These are phyloP conservation scores for Pleurotus giganteus DNA, from an alignment of 768 basidiomycete genomes.

Conservation along the genomic window DNA sequence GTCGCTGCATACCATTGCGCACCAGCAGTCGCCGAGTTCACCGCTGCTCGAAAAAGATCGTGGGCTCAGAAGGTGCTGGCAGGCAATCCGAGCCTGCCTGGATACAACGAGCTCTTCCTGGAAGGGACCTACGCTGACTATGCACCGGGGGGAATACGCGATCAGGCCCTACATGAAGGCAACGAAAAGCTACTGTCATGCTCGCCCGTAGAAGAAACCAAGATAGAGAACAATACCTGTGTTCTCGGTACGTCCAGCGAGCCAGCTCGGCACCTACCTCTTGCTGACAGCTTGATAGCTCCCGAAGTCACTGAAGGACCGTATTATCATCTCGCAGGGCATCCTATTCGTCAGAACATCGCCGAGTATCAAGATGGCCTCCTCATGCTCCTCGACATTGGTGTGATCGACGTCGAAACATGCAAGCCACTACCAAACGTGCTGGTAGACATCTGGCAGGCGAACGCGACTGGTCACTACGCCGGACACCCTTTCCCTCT, in stretches of 20 bases:
- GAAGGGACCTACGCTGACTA: slow-evolving; percentile 34
- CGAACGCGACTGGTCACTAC: slow-evolving; percentile 54
- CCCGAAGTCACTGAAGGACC: slow-evolving; percentile 56
- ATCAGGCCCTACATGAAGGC: slow-evolving; percentile 15
- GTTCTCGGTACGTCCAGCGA: slow-evolving; percentile 32
- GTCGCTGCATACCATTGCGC: slow-evolving; percentile 56
- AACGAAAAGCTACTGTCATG: slow-evolving; percentile 42
- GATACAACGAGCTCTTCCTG: slow-evolving; percentile 42
- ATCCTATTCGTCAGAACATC: slow-evolving; percentile 53
- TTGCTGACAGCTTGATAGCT: slow-evolving; percentile 20
- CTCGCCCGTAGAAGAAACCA: slow-evolving; percentile 41
- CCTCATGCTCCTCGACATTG: slow-evolving; percentile 50
- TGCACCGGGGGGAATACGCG: slow-evolving; percentile 16
- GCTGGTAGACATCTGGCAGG: slow-evolving; percentile 60
- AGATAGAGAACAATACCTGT: slow-evolving; percentile 54
- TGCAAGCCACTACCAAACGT: slow-evolving; percentile 54
- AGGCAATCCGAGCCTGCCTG: slow-evolving; percentile 35
- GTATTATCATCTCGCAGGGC: slow-evolving; percentile 48
- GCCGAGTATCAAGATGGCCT: slow-evolving; percentile 52
- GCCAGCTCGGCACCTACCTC: neutral
- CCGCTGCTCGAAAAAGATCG: slow-evolving; percentile 44
- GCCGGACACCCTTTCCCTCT: slow-evolving; percentile 50
- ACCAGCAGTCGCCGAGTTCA: slow-evolving; percentile 49
- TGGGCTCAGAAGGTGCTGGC: slow-evolving; percentile 44
- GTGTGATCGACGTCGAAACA: slow-evolving; percentile 57